Conservation (phyloP, 257 asterid species). For the Solanum chmielewskii region DNA sequence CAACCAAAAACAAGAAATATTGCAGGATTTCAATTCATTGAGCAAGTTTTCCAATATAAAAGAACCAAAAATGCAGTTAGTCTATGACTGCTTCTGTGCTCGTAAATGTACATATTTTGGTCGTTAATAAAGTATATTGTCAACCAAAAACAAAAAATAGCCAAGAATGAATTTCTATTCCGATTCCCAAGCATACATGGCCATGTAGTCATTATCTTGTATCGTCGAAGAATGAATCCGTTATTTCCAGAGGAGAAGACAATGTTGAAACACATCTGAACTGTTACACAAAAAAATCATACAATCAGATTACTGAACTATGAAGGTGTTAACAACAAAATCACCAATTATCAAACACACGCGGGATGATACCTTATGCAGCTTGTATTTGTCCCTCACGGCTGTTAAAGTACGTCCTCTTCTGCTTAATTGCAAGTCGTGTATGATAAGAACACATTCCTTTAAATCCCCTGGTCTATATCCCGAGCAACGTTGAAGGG, state of each 20-base stretch:
- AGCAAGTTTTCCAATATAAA: not conserved
- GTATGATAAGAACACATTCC: slow-evolving; percentile 53
- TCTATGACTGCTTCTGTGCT: not conserved
- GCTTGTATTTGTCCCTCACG: slow-evolving; percentile 65
- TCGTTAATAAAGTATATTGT: not conserved
- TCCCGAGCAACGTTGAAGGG: slow-evolving; percentile 36
- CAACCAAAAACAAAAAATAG: not conserved
- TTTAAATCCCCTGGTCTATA: slow-evolving; percentile 51
- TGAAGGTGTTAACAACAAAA: not conserved
- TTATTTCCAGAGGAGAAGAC: slow-evolving; percentile 37
- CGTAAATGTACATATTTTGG: not conserved
- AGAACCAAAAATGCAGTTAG: not conserved
- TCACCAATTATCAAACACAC: not conserved
- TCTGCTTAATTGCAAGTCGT: slow-evolving; percentile 55
- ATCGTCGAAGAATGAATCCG: slow-evolving; percentile 28
- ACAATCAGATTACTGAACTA: not conserved
- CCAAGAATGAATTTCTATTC: not conserved
- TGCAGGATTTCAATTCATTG: not conserved
- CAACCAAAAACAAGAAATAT: not conserved
- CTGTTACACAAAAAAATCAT: slow-evolving; percentile 24
- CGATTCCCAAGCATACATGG: not conserved
- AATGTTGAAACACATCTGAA: slow-evolving; percentile 59
- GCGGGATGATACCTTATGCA: slow-evolving; percentile 38
- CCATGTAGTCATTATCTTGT: not conserved
- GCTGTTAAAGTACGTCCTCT: slow-evolving; percentile 45